Evolutionary conservation across 1,139 yeast species (phyloP), one percentile per base, ranked within the genome.

Genomic region (Spathaspora sp.): DNA sequence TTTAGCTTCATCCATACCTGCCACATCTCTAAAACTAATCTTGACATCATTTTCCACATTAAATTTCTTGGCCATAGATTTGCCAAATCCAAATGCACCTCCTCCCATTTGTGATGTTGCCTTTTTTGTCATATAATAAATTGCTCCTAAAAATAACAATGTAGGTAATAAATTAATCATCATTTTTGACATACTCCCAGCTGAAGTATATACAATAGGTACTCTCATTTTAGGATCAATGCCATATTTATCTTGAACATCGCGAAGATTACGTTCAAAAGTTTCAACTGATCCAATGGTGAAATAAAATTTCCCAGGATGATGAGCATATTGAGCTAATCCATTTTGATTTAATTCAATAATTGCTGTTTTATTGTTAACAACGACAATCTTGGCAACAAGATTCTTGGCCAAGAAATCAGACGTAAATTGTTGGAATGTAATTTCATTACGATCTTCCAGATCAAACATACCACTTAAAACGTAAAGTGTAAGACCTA

Each of bases 1-100:
- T 66, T 93, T 93, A n/a, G 99, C 97, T 68, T 93, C 99, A 49
- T 86, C 85, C 81, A 91, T 87, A 31, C 99, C 99, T 1, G 99
- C 99, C 46, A 93, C 99, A 65, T 95, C 98, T 58, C 85, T 82
- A 64, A 95, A 93, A 58, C 84, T 82, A 43, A 89, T 85, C 60
- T 89, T 89, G 49, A 93, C 86, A 51, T 91, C 96, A 6, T 95
- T 84, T 61, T 90, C 97, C 61, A 88, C 90, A 65, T 93, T 91
- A 70, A 90, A 93, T 54, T 87, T 78, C 67, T 91, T 90, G 33
- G 98, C 98, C 45, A 86, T 86, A 39, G 93, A 84, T 61, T 89
- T 88, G 27, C 97, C 97, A 54, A 88, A 84, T 39, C 86, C 84
- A 59, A 84, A 77, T 43, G 86, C 81, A 3, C 85, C 84, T 38